Evolutionary conservation across 139 green algal genomes (phyloP).

Genomic region (Auxenochlorella pyrenoidosa): DNA sequence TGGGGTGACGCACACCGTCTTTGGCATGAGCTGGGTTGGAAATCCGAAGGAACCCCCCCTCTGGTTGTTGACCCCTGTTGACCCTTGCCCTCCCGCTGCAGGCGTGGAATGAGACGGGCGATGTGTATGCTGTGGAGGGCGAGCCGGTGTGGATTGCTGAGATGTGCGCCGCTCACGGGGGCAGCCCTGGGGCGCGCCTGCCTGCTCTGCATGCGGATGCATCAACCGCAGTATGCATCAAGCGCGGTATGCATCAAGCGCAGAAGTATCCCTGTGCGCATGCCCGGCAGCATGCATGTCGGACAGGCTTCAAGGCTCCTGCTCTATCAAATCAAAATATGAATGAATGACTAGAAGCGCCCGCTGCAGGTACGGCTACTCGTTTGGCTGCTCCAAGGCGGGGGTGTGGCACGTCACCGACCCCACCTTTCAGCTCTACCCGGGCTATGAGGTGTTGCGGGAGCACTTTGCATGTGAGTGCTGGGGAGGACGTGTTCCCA

Average conservation of each 20-base stretch:
- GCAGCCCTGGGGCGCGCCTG: no score
- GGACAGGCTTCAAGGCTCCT: no score
- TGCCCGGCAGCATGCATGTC: no score
- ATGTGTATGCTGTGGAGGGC: constrained; percentile 45
- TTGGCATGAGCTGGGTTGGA: no score
- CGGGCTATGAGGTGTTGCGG: constrained; percentile 60
- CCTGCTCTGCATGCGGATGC: no score
- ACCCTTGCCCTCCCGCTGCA: constrained; percentile 36
- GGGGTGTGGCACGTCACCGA: constrained; percentile 85
- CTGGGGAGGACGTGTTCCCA: background rate
- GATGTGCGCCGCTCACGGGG: constrained; percentile 28
- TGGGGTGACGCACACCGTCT: no score
- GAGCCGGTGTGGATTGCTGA: constrained; percentile 52
- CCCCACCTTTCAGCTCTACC: constrained; percentile 84
- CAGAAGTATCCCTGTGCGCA: no score
- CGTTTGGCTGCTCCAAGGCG: constrained; percentile 75
- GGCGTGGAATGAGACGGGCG: constrained; percentile 70
- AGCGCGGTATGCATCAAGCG: no score
- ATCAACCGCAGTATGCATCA: no score
- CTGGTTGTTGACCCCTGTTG: background rate
- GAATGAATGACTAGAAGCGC: no score
- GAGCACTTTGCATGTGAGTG: background rate
- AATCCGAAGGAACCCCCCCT: no score
- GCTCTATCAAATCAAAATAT: no score
- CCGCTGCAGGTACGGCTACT: constrained; percentile 79